Evolutionary conservation across 1,284 basidiomycete genomes (phyloP).

Genomic region (Austroboletus novae-zelandiae): DNA sequence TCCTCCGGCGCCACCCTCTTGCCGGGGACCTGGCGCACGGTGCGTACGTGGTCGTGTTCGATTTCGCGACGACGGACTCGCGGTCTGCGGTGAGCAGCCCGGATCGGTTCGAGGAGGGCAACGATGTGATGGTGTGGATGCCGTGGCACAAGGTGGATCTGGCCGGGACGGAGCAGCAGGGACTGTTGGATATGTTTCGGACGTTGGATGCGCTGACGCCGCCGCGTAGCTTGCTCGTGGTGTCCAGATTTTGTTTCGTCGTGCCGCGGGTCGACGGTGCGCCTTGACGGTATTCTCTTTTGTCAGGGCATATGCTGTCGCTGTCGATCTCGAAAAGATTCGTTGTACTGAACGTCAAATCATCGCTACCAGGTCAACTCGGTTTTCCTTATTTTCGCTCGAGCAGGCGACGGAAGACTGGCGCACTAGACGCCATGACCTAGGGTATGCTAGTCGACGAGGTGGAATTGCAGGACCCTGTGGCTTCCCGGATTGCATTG

Average conservation of each 20-base stretch:
- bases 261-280: constrained; percentile 4
- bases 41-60: constrained; percentile 32
- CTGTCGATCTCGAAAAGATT: no score
- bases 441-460: no score
- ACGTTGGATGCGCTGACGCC: constrained; percentile 28
- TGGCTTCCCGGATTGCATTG: no score
- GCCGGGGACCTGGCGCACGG: constrained; percentile 22
- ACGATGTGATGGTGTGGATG: constrained; percentile 28
- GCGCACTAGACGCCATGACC: no score
- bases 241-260: constrained; percentile 29
- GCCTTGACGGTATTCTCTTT: not conserved
- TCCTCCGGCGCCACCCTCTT: constrained; percentile 21
- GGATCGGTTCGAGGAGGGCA: constrained; percentile 24
- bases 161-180: constrained; percentile 2
- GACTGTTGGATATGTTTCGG: constrained; percentile 20
- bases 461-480: no score
- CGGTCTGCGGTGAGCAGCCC: constrained; percentile 16
- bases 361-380: no score
- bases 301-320: not conserved
- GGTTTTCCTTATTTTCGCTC: no score
- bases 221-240: constrained; percentile 28
- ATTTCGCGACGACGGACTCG: constrained; percentile 17
- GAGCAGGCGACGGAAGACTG: no score
- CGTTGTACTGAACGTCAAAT: no score
- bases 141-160: constrained; percentile 33